phyloP scores from a whole-genome alignment of 2,329 filamentous ascomycete species.

The Hypoxylon sp. region DNA sequence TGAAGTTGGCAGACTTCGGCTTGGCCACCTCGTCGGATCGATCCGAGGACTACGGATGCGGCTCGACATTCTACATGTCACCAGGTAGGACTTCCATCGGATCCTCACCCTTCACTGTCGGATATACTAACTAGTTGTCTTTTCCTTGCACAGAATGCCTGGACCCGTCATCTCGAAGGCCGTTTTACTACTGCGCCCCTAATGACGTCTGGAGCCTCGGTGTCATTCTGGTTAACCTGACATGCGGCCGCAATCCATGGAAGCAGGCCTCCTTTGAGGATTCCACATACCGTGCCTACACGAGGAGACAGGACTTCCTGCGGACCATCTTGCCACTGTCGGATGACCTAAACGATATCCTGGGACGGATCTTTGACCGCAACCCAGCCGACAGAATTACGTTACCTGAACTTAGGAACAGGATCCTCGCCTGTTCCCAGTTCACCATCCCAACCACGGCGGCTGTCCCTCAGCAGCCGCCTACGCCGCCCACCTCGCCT shows the following conservation, averaged over 20 bases:
- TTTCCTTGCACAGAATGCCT: slow-evolving; percentile 75
- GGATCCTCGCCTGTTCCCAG: slow-evolving; percentile 77
- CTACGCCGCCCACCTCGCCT: slow-evolving; percentile 54
- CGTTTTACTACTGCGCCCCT: slow-evolving; percentile 87
- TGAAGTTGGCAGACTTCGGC: slow-evolving; percentile 97
- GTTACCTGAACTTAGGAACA: slow-evolving; percentile 77
- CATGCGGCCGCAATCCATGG: slow-evolving; percentile 98
- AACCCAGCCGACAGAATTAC: slow-evolving; percentile 84
- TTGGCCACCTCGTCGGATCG: slow-evolving; percentile 84
- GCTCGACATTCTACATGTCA: slow-evolving; percentile 99
- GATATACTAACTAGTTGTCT: slow-evolving; percentile 37
- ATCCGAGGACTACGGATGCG: slow-evolving; percentile 95
- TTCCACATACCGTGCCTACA: slow-evolving; percentile 91
- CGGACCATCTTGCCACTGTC: slow-evolving; percentile 92
- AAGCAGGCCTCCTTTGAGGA: slow-evolving; percentile 94
- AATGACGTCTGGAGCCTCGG: slow-evolving; percentile 99
- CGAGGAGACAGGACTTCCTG: slow-evolving; percentile 84
- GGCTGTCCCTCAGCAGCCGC: slow-evolving; percentile 45
- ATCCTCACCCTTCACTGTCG: slow-evolving; percentile 18
- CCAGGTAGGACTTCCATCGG: slow-evolving; percentile 73
- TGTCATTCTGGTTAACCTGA: slow-evolving; percentile 96
- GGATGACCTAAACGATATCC: slow-evolving; percentile 85
- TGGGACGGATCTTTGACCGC: slow-evolving; percentile 86
- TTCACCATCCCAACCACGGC: slow-evolving; percentile 66
- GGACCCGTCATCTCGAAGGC: slow-evolving; percentile 75